Base-by-base conservation (phyloP, 73 alveolate genomes). In the Paramecium sexaurelia region DNA sequence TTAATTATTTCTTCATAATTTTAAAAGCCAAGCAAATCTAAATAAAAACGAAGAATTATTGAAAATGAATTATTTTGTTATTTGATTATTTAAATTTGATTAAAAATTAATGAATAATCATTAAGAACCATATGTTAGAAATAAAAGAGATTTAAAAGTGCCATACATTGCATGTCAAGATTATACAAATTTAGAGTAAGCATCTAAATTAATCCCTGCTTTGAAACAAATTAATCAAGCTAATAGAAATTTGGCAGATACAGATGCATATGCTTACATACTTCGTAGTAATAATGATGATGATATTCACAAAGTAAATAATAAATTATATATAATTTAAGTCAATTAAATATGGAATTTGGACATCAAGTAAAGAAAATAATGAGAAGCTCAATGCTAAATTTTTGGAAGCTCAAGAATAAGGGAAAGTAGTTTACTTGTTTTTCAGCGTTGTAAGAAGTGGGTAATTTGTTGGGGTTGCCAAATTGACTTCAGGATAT, bases 311-410 rank as follows among this genome's bases (percentile, higher is more conserved):
- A 88, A 88, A 43, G 94, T 88, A 39, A 41, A 3, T 51, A 1
- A 51, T n/a, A 17, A 17, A 51, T 24, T 40, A 45, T 40, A 39
- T 68, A 41, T 17, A 5, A 32, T 24, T 24, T 3, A 26, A 88
- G 94, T 75, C 94, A 55, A 88, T 88, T n/a, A 88, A 88, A 71
- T 88, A 88, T 88, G 91, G 94, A 13, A 69, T 88, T 22, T 88
- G 94, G 94, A 88, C 94, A 68, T 68, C 91, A 68, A 82, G 85
- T n/a, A 75, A 75, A 29, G 94, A 82, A 71, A 88, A 88, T 51
- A 88, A 88, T 33, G 91, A 41, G 55, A 66, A 69, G n/a, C 41
- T 88, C 22, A 88, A 88, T 41, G 82, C 89, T 17, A 82, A 75
- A 29, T 88, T 33, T 68, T 43, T 55, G 51, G 87, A 88, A 68